Evolutionary conservation across 495 filamentous ascomycete genomes (phyloP).

Genomic region (Penicillium mononematosum): DNA sequence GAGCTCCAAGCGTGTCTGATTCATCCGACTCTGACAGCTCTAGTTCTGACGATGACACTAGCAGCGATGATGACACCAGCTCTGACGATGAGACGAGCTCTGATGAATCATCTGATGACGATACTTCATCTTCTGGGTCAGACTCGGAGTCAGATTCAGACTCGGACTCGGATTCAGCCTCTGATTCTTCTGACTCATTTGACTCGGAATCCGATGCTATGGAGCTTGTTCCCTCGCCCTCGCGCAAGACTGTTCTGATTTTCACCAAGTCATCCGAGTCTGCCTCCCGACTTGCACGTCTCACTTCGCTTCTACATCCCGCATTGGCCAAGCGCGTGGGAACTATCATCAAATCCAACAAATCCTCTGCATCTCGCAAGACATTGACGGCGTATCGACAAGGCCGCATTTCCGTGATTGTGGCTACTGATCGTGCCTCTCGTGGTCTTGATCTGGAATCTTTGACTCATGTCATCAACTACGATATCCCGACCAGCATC

Average conservation of each 20-base stretch:
- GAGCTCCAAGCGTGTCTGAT: slow-evolving; percentile 12
- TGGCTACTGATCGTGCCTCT: slow-evolving; percentile 88
- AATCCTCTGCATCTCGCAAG: slow-evolving; percentile 60
- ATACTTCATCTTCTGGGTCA: slow-evolving; percentile 25
- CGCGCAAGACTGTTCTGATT: slow-evolving; percentile 57
- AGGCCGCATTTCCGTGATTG: slow-evolving; percentile 67
- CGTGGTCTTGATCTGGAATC: slow-evolving; percentile 85
- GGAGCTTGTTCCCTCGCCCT: slow-evolving; percentile 25
- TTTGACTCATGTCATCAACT: slow-evolving; percentile 86
- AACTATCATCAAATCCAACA: slow-evolving; percentile 72
- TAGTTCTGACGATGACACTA: slow-evolving; percentile 28
- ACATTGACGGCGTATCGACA: slow-evolving; percentile 62
- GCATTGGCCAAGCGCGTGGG: slow-evolving; percentile 54
- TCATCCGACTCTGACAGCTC: slow-evolving; percentile 33
- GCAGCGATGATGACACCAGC: slow-evolving; percentile 27
- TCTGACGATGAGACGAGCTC: slow-evolving; percentile 31
- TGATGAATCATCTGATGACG: slow-evolving; percentile 32
- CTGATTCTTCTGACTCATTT: slow-evolving; percentile 26
- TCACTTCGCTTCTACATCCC: slow-evolving; percentile 69
- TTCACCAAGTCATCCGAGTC: slow-evolving; percentile 88
- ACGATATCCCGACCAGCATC: slow-evolving; percentile 80
- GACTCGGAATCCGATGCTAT: slow-evolving; percentile 28
- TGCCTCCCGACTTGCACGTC: slow-evolving; percentile 72
- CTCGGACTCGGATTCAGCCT: slow-evolving; percentile 22
- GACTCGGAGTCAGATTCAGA: slow-evolving; percentile 32